These are phyloP conservation scores for Bryopsis sp. DNA, from an alignment of 139 green algal species.

Conservation along the genomic window DNA sequence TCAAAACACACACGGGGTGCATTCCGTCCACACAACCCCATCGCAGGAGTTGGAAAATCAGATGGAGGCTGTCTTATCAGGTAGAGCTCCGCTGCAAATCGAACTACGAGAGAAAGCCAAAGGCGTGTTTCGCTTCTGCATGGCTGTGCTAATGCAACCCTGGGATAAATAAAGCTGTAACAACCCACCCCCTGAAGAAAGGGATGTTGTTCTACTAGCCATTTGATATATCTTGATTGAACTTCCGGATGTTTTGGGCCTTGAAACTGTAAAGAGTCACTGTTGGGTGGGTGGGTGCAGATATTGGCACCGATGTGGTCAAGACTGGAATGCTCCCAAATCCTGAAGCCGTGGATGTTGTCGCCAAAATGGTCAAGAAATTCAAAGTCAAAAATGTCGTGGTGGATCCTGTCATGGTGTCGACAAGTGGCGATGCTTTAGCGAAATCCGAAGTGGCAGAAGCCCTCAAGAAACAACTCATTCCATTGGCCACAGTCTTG, in stretches of 20 bases:
- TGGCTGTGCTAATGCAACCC: no score
- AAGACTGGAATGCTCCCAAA: conserved; percentile 94
- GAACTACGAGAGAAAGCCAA: neutral
- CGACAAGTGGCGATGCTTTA: conserved; percentile 74
- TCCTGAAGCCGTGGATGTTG: conserved; percentile 41
- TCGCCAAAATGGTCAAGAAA: conserved; percentile 39
- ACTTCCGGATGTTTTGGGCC: no score
- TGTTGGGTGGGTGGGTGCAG: no score
- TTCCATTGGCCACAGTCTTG: conserved; percentile 66
- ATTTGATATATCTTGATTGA: neutral
- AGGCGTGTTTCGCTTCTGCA: no score
- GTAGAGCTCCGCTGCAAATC: neutral
- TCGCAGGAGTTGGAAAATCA: conserved; percentile 59
- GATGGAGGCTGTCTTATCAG: conserved; percentile 66
- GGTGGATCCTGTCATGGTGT: conserved; percentile 89
- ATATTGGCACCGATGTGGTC: conserved; percentile 71
- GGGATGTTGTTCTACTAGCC: conserved; percentile 5
- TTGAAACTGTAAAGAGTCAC: no score
- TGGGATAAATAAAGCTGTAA: no score
- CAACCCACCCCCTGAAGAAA: no score
- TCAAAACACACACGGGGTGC: conserved; percentile 87
- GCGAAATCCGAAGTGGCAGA: conserved; percentile 40
- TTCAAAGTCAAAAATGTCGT: conserved; percentile 49
- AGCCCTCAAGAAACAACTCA: conserved; percentile 47
- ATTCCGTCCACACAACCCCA: conserved; percentile 50